These are phyloP conservation scores for Phytophthora sp. DNA, from an alignment of 352 stramenopile species.

Conservation along the genomic window DNA sequence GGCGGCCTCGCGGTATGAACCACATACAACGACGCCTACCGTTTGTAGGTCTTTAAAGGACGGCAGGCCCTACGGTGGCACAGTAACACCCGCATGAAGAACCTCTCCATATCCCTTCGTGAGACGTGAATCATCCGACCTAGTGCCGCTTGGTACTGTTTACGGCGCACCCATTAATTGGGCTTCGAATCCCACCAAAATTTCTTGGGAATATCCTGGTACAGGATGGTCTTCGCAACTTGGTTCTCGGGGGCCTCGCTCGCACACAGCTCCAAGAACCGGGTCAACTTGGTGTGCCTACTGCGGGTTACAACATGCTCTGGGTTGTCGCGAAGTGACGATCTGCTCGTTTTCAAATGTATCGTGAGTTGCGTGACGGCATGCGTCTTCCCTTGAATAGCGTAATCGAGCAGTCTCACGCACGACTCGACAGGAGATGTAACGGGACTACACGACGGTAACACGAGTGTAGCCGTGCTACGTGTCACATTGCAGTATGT, in stretches of 20 bases:
- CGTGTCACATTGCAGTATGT: too few relatives aligned
- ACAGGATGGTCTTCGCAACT: not conserved
- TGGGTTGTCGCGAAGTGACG: not conserved
- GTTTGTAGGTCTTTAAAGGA: not conserved
- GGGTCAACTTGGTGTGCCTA: not conserved
- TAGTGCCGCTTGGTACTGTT: not conserved
- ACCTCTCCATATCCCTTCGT: not conserved
- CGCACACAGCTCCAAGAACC: not conserved
- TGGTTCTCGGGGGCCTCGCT: not conserved
- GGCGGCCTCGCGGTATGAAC: not conserved
- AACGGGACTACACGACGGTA: too few relatives aligned
- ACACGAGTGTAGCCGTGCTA: too few relatives aligned
- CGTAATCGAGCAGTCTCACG: not conserved
- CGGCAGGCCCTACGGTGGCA: too few relatives aligned
- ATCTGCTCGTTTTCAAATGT: not conserved
- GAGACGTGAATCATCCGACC: not conserved
- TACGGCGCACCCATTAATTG: not conserved
- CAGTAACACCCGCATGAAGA: not conserved
- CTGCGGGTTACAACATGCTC: not conserved
- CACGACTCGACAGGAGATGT: not conserved
- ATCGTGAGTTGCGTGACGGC: not conserved
- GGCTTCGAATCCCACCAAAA: not conserved
- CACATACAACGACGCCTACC: not conserved
- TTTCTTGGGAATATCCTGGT: not conserved
- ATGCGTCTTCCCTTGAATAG: not conserved